Percentiles rank a stretch among this genome's conserved stretches.
Evolutionary conservation across 306 rosid genomes (phyloP).

Genomic region (Datisca glomerata): DNA sequence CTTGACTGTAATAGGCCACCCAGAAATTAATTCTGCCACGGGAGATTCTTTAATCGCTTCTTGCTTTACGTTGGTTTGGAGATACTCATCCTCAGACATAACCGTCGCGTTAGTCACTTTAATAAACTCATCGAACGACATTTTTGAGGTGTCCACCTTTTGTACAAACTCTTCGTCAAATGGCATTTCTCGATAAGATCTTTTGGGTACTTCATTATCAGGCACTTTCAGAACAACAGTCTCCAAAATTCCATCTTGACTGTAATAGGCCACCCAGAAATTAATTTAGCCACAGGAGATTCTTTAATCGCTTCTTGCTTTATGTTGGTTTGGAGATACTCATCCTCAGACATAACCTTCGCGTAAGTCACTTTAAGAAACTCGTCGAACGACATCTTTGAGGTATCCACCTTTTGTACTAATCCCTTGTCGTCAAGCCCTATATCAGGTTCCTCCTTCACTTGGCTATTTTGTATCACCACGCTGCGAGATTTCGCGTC

Average conservation of each 20-base stretch:
- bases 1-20: neutral
- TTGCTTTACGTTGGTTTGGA: constrained; percentile 10
- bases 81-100: constrained; percentile 16
- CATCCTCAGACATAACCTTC: constrained; percentile 19
- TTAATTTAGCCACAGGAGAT: neutral
- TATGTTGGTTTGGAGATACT: constrained; percentile 10
- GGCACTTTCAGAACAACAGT: neutral
- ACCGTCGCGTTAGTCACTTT: constrained; percentile 17
- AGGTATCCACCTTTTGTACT: neutral
- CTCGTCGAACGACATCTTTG: neutral
- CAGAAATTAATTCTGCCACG: neutral
- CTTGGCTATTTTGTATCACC: neutral
- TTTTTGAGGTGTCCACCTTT: constrained; percentile 3
- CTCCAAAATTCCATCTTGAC: neutral
- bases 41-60: neutral
- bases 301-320: constrained; percentile 5
- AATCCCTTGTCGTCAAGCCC: constrained; percentile 1
- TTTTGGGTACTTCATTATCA: neutral
- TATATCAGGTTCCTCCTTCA: constrained; percentile 10
- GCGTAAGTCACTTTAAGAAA: constrained; percentile 12
- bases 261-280: neutral
- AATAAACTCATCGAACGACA: constrained; percentile 19
- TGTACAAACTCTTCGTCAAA: no score
- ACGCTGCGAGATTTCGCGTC: neutral
- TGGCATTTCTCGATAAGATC: neutral